A percentile compares a stretch with the other conserved stretches of the same genome.
Conservation (phyloP, 129 eudicot species). For the carrot (Daucus carota) region DNA sequence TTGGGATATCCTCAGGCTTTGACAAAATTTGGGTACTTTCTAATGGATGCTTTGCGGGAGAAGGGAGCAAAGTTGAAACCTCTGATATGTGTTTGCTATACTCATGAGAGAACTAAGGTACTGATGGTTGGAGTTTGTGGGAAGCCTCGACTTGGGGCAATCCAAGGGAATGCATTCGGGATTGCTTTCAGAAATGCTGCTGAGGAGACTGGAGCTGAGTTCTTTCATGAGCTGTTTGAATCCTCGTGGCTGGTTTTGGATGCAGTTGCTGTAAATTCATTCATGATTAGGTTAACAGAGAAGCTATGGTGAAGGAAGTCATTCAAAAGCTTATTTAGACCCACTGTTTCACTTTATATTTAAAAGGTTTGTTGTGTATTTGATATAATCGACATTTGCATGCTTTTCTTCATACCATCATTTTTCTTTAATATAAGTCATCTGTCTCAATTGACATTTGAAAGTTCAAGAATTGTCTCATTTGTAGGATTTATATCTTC, state of each 20-base stretch:
- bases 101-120: slow-evolving; percentile 53
- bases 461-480: background rate
- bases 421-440: background rate
- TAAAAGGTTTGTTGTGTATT: background rate
- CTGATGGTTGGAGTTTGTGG: slow-evolving; percentile 90
- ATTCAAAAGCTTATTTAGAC: slow-evolving; percentile 8
- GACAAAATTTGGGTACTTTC: slow-evolving; percentile 79
- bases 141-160: slow-evolving; percentile 75
- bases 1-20: slow-evolving; percentile 87
- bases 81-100: slow-evolving; percentile 71
- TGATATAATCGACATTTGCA: background rate
- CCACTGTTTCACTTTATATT: background rate
- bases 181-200: slow-evolving; percentile 82
- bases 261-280: slow-evolving; percentile 57
- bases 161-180: slow-evolving; percentile 91
- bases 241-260: slow-evolving; percentile 87
- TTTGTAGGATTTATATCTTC: background rate
- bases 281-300: slow-evolving; percentile 86
- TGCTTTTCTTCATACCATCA: background rate
- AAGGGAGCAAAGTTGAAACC: slow-evolving; percentile 97
- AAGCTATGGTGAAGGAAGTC: slow-evolving; percentile 34
- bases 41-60: slow-evolving; percentile 92
- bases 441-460: background rate
- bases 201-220: slow-evolving; percentile 72
- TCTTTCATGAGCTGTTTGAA: slow-evolving; percentile 90